Conservation (phyloP, 2,329 filamentous ascomycete genomes). For the Penicillium concentricum region DNA sequence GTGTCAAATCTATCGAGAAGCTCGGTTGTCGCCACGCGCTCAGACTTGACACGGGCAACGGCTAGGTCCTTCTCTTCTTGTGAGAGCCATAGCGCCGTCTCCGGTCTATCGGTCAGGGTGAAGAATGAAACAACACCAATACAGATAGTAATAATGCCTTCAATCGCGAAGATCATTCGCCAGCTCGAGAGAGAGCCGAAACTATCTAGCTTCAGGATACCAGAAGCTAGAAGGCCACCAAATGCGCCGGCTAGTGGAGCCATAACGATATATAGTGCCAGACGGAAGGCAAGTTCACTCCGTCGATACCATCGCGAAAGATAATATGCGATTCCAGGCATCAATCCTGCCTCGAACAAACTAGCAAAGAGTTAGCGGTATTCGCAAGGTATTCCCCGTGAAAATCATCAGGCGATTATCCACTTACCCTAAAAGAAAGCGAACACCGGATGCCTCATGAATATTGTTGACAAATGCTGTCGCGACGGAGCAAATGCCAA, state of each 20-base stretch:
- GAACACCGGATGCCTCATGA: slow-evolving; percentile 56
- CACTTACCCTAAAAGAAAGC: slow-evolving; percentile 59
- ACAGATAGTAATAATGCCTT: slow-evolving; percentile 63
- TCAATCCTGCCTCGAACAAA: slow-evolving; percentile 70
- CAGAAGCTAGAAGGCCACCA: slow-evolving; percentile 64
- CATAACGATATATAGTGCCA: slow-evolving; percentile 69
- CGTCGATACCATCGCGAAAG: slow-evolving; percentile 70
- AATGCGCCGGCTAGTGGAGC: slow-evolving; percentile 69
- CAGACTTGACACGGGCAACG: slow-evolving; percentile 65
- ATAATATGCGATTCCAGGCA: slow-evolving; percentile 74
- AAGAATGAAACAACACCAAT: slow-evolving; percentile 61
- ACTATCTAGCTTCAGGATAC: slow-evolving; percentile 60
- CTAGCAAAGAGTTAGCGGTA: not conserved
- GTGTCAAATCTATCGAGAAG: slow-evolving; percentile 63
- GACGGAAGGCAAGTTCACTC: slow-evolving; percentile 64
- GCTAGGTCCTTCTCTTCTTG: slow-evolving; percentile 66
- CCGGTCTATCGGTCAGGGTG: slow-evolving; percentile 68
- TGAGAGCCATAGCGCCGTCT: slow-evolving; percentile 64
- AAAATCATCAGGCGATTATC: too few species aligned
- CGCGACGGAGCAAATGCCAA: slow-evolving; percentile 62
- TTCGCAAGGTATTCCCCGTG: not conserved
- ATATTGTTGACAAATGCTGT: slow-evolving; percentile 64
- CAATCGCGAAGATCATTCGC: slow-evolving; percentile 72
- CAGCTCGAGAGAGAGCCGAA: slow-evolving; percentile 59
- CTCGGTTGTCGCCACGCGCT: slow-evolving; percentile 61